Base-by-base conservation (phyloP, 116 monocot genomes). In the Dioscorea cayenensis region DNA sequence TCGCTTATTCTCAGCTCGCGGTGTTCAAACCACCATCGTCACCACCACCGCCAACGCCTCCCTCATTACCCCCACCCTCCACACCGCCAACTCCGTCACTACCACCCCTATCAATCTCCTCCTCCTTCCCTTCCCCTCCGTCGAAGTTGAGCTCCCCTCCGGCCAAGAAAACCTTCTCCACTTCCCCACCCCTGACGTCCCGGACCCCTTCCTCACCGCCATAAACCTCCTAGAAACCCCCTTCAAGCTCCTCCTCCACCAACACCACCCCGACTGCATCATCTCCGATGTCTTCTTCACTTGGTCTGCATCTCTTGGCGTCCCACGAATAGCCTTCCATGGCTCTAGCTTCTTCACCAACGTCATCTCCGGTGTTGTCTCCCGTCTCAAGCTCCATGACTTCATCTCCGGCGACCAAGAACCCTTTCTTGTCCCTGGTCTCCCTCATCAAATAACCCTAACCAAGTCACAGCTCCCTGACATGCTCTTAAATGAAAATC, bases 271-370 rank as follows among this genome's bases (percentile, higher is more conserved):
- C 27, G 68, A 68, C 68, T 49, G 49, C 50, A 49, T 68, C 49
- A 12, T 68, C 50, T 49, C 50, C 68, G 68, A 68, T 14, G 1
- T 22, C 14, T 17, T 58, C 37, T 79, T 37, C 51, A 18, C 66
- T 10, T 79, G 74, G 79, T 65, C 75, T 13, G 20, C 48, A 19
- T 49, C 63, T 25, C n/a, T 74, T 58, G 59, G 70, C 1, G 60
- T 79, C 19, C 79, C 79, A 13, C 13, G 73, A 14, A 22, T 79
- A 11, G 36, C 66, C 48, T 75, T 79, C 65, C 70, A 28, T 12
- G 74, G 70, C 32, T 52, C 62, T 36, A 55, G 74, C 65, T 6
- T 65, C 79, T 79, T 73, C 69, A 16, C 68, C 21, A 49, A 32
- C 63, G 60, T 28, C 65, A 73, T 77, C 58, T 4, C 12, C 23